phyloP scores from a whole-genome alignment of 2,329 filamentous ascomycete species.

The Fusarium acutatum region DNA sequence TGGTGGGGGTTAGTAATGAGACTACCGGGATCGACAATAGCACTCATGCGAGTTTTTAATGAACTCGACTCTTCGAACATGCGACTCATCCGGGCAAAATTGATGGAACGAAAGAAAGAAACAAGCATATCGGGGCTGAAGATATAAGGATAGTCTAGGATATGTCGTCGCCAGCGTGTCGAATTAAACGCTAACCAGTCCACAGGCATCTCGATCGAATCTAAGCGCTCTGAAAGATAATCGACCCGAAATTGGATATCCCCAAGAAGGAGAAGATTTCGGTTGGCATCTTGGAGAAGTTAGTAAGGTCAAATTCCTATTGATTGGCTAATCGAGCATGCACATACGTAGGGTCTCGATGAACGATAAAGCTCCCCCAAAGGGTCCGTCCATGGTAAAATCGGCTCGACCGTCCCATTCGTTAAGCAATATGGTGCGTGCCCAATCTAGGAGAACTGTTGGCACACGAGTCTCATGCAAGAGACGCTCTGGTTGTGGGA shows the following conservation, averaged over 20 bases:
- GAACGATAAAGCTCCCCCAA: slow-evolving; percentile 80
- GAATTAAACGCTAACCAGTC: slow-evolving; percentile 72
- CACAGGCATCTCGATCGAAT: slow-evolving; percentile 77
- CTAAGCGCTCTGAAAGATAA: slow-evolving; percentile 78
- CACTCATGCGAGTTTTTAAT: slow-evolving; percentile 63
- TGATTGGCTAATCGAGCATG: background rate
- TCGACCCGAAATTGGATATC: slow-evolving; percentile 78
- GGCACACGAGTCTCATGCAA: slow-evolving; percentile 66
- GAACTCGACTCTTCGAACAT: slow-evolving; percentile 76
- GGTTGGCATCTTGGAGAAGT: slow-evolving; percentile 63
- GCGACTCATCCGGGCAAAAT: slow-evolving; percentile 85
- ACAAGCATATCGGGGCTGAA: slow-evolving; percentile 79
- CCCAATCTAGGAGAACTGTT: slow-evolving; percentile 73
- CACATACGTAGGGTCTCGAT: slow-evolving; percentile 76
- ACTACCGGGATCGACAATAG: slow-evolving; percentile 62
- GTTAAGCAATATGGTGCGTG: slow-evolving; percentile 76
- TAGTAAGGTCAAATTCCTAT: background rate
- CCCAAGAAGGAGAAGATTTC: slow-evolving; percentile 69
- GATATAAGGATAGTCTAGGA: slow-evolving; percentile 83
- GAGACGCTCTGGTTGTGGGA: slow-evolving; percentile 60
- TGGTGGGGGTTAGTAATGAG: slow-evolving; percentile 66
- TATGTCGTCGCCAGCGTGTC: slow-evolving; percentile 72
- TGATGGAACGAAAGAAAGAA: slow-evolving; percentile 87
- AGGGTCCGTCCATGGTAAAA: slow-evolving; percentile 73
- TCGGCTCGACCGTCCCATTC: slow-evolving; percentile 83